Conservation (phyloP, 805 yeast species). For the Ogataea trehaloabstinens region DNA sequence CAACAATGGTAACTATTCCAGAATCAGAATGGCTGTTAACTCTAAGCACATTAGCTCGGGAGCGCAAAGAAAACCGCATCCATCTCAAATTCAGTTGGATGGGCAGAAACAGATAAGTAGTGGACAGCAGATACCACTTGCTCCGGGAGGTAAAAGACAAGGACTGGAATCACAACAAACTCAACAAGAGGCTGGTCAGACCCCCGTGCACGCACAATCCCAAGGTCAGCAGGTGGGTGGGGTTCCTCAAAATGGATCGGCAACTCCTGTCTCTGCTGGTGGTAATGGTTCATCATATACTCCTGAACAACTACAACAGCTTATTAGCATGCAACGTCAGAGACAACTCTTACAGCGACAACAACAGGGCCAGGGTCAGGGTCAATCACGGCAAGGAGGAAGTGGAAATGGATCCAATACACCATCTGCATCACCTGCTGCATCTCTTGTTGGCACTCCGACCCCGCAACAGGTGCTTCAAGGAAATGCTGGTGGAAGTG, state of each 20-base stretch:
- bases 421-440: constrained; percentile 10
- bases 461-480: constrained; percentile 22
- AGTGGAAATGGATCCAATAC: constrained; percentile 10
- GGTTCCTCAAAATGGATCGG: constrained; percentile 13
- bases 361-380: constrained; percentile 24
- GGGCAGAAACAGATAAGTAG: not conserved
- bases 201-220: not conserved
- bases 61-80: constrained; percentile 5
- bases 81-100: constrained; percentile 1
- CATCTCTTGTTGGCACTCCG: constrained; percentile 18
- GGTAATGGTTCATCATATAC: constrained; percentile 60
- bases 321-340: constrained; percentile 47
- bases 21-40: constrained; percentile 21
- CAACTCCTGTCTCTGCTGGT: constrained; percentile 36
- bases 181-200: not conserved
- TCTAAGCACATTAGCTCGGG: constrained; percentile 18
- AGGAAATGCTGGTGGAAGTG: constrained; percentile 4
- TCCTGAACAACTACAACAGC: constrained; percentile 58
- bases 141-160: not conserved
- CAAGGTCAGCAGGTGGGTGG: constrained; percentile 8
- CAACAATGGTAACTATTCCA: constrained; percentile 18
- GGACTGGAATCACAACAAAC: not conserved
- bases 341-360: constrained; percentile 36
- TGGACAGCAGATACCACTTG: not conserved
- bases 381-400: constrained; percentile 18